Base-by-base conservation (phyloP, 345 rosid species). In the Eucalyptus virginea region DNA sequence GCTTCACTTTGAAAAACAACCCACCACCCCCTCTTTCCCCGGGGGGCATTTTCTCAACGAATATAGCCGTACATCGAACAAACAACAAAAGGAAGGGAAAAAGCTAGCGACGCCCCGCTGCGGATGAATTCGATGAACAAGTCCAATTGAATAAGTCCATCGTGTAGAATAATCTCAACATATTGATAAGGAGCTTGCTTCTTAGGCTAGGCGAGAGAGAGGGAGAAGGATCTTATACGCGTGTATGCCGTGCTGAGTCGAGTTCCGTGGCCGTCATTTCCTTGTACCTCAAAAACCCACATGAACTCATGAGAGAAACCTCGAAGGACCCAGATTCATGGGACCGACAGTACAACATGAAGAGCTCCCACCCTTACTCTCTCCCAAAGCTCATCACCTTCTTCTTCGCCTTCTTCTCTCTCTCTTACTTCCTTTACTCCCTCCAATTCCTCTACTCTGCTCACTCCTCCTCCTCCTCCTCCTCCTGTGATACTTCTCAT, bases 371-470 rank as follows among this genome's bases (percentile, higher is more conserved):
- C 9, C 34, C 88, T 44, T 56, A 49, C 44, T 37, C 72, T 51
- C 86, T 91, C 51, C 86, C 89, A 10, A 91, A 87, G 49, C 52
- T 90, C 52, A 26, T 92, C 87, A 19, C 88, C 81, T 89, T 42
- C 87, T 88, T 91, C 88, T 87, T 92, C 72, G 40, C 89, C 86
- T 34, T 89, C 50, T 28, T 92, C 87, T 92, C 92, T 69, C 5
- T 89, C 49, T 32, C 90, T 34, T 90, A 80, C 69, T 11, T 92
- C 47, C 72, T 91, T 30, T 94, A 92, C 90, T 88, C 90, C 12
- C 69, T 92, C n/a, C 89, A 83, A 28, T 69, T 91, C 42, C 30
- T 88, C 80, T 86, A 60, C 81, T 88, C 88, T n/a, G 42, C 88
- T 49, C 81, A 58, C 49, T 18, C 86, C 56, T 87, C 47, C 54